Base-by-base conservation (phyloP, 176 grass and related monocot genomes). In the Zea luxurians region DNA sequence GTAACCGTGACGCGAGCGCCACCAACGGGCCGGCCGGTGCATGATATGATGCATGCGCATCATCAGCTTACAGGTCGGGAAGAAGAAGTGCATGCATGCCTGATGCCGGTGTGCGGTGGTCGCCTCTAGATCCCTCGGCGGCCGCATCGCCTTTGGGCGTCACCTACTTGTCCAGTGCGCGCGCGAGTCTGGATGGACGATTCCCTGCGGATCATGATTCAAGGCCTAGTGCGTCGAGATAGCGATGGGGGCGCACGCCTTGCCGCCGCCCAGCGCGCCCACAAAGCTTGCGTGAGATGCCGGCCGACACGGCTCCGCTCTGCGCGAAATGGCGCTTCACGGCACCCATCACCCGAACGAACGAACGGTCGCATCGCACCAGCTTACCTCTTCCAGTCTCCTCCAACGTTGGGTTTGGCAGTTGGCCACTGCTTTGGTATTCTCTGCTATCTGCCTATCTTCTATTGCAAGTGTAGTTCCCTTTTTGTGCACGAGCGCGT, bases 201-300 rank as follows among this genome's bases (percentile, higher is more conserved):
- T 7, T 10, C 8, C 7, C 35, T 8, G 34, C 34, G n/a, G 54
- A 58, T 58, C 54, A 58, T 15, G 36, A 54, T 7, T 18, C 53
- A 55, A 55, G 53, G n/a, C n/a, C n/a, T 57, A 50, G 68, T 81
- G 79, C 68, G 79, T 37, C 3, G 3, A 34, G 69, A 73, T 38
- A 73, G 52, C 36, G 69, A 64, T 13, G 12, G 35, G 42, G 27
- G 27, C 44, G 63, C 68, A 50, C 21, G 41, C 5, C 8, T 13
- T 61, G 64, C 77, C 66, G 48, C 66, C 78, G 45, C 42, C 66
- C 41, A 13, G 38, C 13, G 4, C 17, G 17, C 17, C 54, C n/a
- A 20, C 53, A 53, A 16, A 18, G 54, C 6, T 57, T 58, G 2
- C n/a, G n/a, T 21, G 18, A 59, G 55, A 59, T 21, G 55, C 55